These are phyloP conservation scores for Phytophthora cajani DNA, from an alignment of 352 stramenopile genomes.

Conservation along the genomic window DNA sequence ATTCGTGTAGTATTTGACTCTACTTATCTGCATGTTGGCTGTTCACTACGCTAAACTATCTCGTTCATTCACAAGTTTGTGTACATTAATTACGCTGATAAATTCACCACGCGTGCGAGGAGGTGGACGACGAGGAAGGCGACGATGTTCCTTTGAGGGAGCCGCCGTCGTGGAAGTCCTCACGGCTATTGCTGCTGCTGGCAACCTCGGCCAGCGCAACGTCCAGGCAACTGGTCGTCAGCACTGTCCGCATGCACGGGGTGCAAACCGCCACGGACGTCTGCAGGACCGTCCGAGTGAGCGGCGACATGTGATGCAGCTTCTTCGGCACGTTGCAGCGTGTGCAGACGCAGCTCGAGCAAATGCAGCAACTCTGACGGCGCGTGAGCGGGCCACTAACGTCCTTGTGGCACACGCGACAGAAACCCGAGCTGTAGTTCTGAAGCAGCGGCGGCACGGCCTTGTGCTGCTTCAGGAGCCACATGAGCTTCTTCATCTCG, in stretches of 20 bases:
- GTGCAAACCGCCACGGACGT: conserved; percentile 37
- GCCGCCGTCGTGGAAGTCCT: conserved; percentile 16
- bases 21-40: background rate
- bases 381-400: conserved; percentile 24
- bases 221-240: conserved; percentile 31
- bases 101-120: conserved; percentile 23
- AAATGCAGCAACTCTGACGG: conserved; percentile 31
- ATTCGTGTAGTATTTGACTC: background rate
- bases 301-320: conserved; percentile 38
- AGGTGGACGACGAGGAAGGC: conserved; percentile 15
- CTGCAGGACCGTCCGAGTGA: conserved; percentile 32
- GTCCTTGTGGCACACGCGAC: conserved; percentile 36
- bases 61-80: conserved; percentile 4
- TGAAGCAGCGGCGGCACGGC: background rate
- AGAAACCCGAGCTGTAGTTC: conserved; percentile 17
- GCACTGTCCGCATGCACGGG: conserved; percentile 33
- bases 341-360: conserved; percentile 30
- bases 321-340: conserved; percentile 38
- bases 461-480: conserved; percentile 37
- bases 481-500: conserved; percentile 47
- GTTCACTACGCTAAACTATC: conserved; percentile 1
- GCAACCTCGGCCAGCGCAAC: conserved; percentile 26
- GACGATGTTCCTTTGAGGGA: conserved; percentile 32
- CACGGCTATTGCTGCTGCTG: background rate
- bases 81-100: background rate